Evolutionary conservation across 2,329 filamentous ascomycete genomes (phyloP), one percentile per base, ranked within the genome.

Genomic region (Chaetothyriales sp.): DNA sequence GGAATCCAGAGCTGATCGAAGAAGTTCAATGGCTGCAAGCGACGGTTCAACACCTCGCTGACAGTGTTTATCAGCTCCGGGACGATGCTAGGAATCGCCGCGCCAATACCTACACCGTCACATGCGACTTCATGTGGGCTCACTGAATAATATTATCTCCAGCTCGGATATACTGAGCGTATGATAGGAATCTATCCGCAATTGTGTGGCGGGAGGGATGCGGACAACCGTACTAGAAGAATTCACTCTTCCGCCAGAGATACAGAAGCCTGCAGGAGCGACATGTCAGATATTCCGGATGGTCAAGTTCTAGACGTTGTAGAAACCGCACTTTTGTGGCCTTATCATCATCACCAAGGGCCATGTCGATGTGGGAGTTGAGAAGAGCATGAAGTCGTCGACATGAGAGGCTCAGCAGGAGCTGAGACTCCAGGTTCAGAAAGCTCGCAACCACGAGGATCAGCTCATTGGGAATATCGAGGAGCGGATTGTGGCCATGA

Each of bases 221-320:
- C 48, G 55, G 53, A 50, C 53, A 55, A n/a, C 44, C 19, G 46
- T 53, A 55, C 33, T 48, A 25, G 19, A 22, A 47, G 18, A 45
- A 46, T 33, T 44, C 22, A 44, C 20, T 50, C 28, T 19, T 46
- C 18, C 53, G 53, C 53, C 53, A 57, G 18, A 15, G 45, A 46
- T 47, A 57, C 18, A 57, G 29, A 50, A 55, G 29, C 33, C 49
- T 53, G 44, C 51, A 57, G 22, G 46, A 28, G 46, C 49, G 53
- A 25, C 53, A 57, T 47, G 53, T 53, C 43, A 57, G 51, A 51
- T 55, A 55, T 46, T 53, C 51, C 28, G 55, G 55, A 44, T 53
- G 25, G 37, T 55, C 55, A 37, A 48, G 50, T 47, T 57, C 53
- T 5, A 57, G 49, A 46, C 48, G 46, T 47, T 49, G 44, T 40